Evolutionary conservation across 345 rosid species (phyloP).

Genomic region (Hibiscus trionum): DNA sequence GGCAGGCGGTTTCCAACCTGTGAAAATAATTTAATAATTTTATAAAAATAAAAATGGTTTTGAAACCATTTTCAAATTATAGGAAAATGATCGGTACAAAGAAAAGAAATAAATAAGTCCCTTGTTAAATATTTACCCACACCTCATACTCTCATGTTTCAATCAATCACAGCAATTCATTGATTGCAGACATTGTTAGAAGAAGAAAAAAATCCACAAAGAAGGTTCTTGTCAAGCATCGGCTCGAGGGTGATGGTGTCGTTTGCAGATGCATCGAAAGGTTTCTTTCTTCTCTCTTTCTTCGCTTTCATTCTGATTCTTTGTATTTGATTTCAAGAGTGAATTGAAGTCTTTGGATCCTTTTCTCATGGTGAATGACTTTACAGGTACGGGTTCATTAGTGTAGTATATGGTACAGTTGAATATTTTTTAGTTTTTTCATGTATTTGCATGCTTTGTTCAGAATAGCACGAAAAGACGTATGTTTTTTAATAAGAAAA

Average conservation of each 20-base stretch:
- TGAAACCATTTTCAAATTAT: slow-evolving; percentile 33
- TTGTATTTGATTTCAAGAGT: slow-evolving; percentile 29
- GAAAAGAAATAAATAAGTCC: slow-evolving; percentile 6
- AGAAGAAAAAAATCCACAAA: slow-evolving; percentile 28
- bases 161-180: too few species aligned
- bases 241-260: slow-evolving; percentile 79
- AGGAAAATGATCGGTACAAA: slow-evolving; percentile 20
- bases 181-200: slow-evolving; percentile 2
- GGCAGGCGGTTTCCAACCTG: too few species aligned
- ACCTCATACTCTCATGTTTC: too few species aligned
- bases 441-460: too few species aligned
- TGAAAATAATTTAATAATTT: too few species aligned
- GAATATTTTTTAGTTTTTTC: too few species aligned
- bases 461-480: too few species aligned
- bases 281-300: slow-evolving; percentile 18
- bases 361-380: slow-evolving; percentile 83
- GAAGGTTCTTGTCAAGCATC: slow-evolving; percentile 65
- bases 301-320: not conserved
- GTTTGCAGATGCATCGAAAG: slow-evolving; percentile 93
- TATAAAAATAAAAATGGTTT: too few species aligned
- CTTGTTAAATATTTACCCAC: not conserved
- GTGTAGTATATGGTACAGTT: not conserved
- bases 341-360: slow-evolving; percentile 81
- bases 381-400: slow-evolving; percentile 42
- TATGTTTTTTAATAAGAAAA: too few species aligned